Conservation (phyloP, 2,329 filamentous ascomycete species). For the Sclerotinia glacialis region DNA sequence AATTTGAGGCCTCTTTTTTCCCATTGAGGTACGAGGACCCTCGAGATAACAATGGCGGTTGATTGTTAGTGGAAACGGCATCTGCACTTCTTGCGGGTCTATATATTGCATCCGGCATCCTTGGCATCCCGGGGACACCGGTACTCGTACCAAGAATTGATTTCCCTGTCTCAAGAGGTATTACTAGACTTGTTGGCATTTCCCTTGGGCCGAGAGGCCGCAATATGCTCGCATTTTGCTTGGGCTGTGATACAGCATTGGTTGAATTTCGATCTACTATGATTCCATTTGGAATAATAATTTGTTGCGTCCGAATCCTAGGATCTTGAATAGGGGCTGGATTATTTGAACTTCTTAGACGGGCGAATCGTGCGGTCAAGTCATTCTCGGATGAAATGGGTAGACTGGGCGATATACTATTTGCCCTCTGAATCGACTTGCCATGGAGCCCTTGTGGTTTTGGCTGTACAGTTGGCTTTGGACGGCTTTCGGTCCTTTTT, state of each 20-base stretch:
- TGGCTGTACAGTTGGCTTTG: conserved; percentile 52
- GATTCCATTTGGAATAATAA: conserved; percentile 41
- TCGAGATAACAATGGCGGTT: conserved; percentile 34
- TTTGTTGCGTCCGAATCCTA: conserved; percentile 51
- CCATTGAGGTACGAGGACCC: conserved; percentile 31
- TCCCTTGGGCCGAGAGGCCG: conserved; percentile 35
- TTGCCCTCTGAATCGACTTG: conserved; percentile 49
- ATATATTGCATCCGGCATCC: conserved; percentile 40
- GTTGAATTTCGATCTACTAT: conserved; percentile 13
- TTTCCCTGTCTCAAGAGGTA: conserved; percentile 26
- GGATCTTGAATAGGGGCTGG: conserved; percentile 50
- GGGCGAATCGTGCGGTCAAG: conserved; percentile 56
- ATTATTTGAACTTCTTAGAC: conserved; percentile 45
- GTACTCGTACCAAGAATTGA: conserved; percentile 33
- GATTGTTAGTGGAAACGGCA: conserved; percentile 28
- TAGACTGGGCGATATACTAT: conserved; percentile 31
- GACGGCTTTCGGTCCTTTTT: background rate
- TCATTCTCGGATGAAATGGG: conserved; percentile 44
- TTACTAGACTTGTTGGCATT: conserved; percentile 34
- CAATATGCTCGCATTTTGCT: conserved; percentile 20
- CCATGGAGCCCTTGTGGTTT: conserved; percentile 68
- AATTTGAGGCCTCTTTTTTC: conserved; percentile 31
- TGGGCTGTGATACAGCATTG: conserved; percentile 6
- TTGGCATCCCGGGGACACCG: conserved; percentile 35
- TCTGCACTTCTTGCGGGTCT: conserved; percentile 38